phyloP scores from a whole-genome alignment of 495 filamentous ascomycete species.

The Cudoniella acicularis region DNA sequence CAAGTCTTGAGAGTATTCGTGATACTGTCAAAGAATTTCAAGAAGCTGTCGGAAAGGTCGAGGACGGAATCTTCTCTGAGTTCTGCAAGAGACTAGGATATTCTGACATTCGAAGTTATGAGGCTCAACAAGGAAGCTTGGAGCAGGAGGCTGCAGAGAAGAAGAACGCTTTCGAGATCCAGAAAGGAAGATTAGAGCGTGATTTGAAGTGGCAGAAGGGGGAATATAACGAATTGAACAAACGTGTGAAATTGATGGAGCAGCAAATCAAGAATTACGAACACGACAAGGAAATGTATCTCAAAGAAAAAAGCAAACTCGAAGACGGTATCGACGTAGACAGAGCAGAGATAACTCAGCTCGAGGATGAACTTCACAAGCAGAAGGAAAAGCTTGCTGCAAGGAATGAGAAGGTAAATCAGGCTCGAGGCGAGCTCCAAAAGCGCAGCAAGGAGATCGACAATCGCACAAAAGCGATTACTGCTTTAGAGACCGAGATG shows the following conservation, averaged over 20 bases:
- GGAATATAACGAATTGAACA: conserved; percentile 18
- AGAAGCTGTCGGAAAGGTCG: conserved; percentile 74
- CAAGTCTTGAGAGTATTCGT: conserved; percentile 62
- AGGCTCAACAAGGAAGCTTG: conserved; percentile 83
- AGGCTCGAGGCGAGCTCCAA: conserved; percentile 78
- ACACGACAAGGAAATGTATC: conserved; percentile 61
- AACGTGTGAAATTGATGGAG: conserved; percentile 65
- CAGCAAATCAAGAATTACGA: conserved; percentile 61
- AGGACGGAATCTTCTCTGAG: conserved; percentile 81
- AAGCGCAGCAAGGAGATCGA: conserved; percentile 82
- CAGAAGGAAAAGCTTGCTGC: conserved; percentile 61
- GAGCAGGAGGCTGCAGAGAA: conserved; percentile 87
- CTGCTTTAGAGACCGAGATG: conserved; percentile 72
- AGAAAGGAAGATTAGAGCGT: conserved; percentile 76
- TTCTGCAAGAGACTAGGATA: conserved; percentile 90
- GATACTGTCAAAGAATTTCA: conserved; percentile 63
- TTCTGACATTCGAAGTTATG: conserved; percentile 85
- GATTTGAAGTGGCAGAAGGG: conserved; percentile 69
- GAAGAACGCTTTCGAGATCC: conserved; percentile 77
- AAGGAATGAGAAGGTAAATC: conserved; percentile 71
- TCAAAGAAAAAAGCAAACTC: conserved; percentile 67
- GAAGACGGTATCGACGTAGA: conserved; percentile 69
- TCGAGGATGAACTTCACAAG: conserved; percentile 67
- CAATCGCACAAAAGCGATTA: conserved; percentile 68
- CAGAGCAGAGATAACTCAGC: conserved; percentile 69